These are phyloP conservation scores for Trichoderma semiorbis DNA, from an alignment of 2,329 filamentous ascomycete genomes.

Conservation along the genomic window DNA sequence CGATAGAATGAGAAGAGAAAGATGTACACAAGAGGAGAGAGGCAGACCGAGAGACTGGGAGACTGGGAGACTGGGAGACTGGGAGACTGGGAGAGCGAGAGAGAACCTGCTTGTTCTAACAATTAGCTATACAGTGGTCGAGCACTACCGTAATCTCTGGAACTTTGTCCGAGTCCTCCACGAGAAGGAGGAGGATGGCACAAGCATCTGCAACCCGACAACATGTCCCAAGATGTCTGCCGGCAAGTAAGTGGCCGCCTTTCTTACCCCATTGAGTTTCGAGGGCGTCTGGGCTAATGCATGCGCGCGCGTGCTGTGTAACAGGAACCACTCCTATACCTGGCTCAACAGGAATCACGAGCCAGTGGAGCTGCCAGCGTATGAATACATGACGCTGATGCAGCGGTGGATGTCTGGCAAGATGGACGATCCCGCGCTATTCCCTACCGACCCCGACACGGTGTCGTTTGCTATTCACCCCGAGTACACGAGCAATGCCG, in stretches of 20 bases:
- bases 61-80: background rate
- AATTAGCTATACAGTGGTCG: constrained; percentile 61
- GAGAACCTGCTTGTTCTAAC: constrained; percentile 4
- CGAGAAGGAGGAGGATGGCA: constrained; percentile 75
- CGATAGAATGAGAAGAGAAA: background rate
- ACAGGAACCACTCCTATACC: constrained; percentile 77
- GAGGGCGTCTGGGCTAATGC: constrained; percentile 1
- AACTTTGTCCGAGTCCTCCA: constrained; percentile 87
- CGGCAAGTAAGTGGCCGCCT: constrained; percentile 64
- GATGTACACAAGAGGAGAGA: background rate
- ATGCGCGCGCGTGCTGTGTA: background rate
- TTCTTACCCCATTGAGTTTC: background rate
- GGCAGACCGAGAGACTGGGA: background rate
- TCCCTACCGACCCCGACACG: constrained; percentile 73
- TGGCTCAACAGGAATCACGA: constrained; percentile 65
- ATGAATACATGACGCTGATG: constrained; percentile 86
- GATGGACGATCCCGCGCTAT: constrained; percentile 78
- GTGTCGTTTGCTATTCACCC: constrained; percentile 59
- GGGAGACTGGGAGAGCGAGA: background rate
- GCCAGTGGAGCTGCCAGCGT: constrained; percentile 81
- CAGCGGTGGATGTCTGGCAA: constrained; percentile 94
- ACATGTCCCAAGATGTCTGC: constrained; percentile 92
- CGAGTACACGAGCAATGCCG: constrained; percentile 48
- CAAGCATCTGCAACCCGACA: constrained; percentile 77
- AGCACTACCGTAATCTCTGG: constrained; percentile 86